Evolutionary conservation across 169 alveolate species (phyloP).

Genomic region (Neospora caninum): DNA sequence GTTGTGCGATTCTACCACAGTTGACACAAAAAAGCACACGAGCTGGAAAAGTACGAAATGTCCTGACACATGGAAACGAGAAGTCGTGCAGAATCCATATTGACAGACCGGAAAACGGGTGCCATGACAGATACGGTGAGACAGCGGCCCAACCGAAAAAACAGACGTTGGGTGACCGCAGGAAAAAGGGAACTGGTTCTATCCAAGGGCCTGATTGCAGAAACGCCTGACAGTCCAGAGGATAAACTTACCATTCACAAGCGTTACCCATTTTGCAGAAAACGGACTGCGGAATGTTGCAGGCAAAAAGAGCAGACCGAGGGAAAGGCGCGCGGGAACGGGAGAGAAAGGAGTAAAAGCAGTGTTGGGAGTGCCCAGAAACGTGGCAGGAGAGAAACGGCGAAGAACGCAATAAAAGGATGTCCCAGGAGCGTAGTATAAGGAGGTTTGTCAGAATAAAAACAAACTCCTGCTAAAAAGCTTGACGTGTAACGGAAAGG

Average conservation of each 20-base stretch:
- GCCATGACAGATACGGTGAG: too few relatives aligned
- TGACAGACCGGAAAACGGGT: too few relatives aligned
- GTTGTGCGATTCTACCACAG: too few relatives aligned
- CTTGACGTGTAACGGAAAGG: neutral
- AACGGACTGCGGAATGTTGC: neutral
- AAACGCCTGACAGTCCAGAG: neutral
- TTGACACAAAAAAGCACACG: too few relatives aligned
- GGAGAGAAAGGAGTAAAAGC: neutral
- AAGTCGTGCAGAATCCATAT: too few relatives aligned
- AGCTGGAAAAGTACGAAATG: too few relatives aligned
- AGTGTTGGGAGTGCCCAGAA: neutral
- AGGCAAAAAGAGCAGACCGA: neutral
- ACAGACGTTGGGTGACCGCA: too few relatives aligned
- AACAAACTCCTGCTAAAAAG: neutral
- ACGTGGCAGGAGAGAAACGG: neutral
- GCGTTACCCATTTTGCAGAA: conserved; percentile 35
- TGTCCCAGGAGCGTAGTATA: neutral
- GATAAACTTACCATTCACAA: conserved; percentile 12
- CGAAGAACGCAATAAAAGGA: neutral
- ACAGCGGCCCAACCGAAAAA: too few relatives aligned
- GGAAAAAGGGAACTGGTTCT: too few relatives aligned
- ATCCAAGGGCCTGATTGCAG: too few relatives aligned
- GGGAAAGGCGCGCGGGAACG: neutral
- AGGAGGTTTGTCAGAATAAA: neutral
- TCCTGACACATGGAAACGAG: too few relatives aligned